phyloP scores from a whole-genome alignment of 495 filamentous ascomycete genomes.

The Aspergillus carlsbadensis region DNA sequence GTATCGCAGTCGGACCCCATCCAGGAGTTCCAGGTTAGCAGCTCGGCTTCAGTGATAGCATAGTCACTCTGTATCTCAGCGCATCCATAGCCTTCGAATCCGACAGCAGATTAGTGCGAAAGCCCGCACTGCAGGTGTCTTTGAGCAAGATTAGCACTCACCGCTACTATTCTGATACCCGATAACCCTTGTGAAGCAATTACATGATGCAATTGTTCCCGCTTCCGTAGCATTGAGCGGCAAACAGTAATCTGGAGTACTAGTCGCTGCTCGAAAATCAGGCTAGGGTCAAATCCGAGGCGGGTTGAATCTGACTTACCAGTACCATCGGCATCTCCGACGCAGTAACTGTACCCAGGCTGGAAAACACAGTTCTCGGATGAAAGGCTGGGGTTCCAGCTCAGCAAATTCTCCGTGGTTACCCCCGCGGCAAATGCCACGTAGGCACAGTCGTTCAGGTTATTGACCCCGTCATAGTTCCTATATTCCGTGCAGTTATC shows the following conservation, averaged over 20 bases:
- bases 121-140: too few species aligned
- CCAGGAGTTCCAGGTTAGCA: background rate
- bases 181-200: too few species aligned
- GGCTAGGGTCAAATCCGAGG: too few species aligned
- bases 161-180: background rate
- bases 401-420: background rate
- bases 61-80: background rate
- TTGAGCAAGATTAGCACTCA: background rate
- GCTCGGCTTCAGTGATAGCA: background rate
- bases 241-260: too few species aligned
- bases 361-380: background rate
- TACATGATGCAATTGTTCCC: background rate
- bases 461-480: too few species aligned
- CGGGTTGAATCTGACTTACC: too few species aligned
- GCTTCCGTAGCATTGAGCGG: too few species aligned
- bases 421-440: background rate
- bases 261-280: too few species aligned
- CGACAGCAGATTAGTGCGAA: background rate
- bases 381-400: background rate
- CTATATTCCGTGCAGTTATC: too few species aligned
- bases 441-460: background rate
- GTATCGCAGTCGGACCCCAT: background rate
- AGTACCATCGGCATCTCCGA: background rate
- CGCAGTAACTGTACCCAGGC: background rate
- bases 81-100: background rate